phyloP scores from a whole-genome alignment of 192 early-diverging fungal species.

The Umbelopsis sp. region DNA sequence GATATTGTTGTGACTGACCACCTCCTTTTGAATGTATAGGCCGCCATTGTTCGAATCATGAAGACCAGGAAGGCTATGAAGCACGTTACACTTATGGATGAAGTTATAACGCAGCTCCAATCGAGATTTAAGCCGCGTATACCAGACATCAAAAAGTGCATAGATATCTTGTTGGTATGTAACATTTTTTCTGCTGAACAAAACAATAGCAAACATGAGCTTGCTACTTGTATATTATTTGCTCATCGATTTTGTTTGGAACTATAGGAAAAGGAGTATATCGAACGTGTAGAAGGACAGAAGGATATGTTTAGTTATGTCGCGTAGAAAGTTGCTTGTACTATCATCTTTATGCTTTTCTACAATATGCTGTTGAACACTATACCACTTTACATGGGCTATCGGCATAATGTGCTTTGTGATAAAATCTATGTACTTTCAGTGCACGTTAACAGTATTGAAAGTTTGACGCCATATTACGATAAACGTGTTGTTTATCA shows the following conservation, averaged over 20 bases:
- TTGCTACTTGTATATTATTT: neutral
- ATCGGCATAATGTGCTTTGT: no score
- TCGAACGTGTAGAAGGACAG: constrained; percentile 81
- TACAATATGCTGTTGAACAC: neutral
- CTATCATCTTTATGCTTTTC: neutral
- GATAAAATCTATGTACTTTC: no score
- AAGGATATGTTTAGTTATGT: constrained; percentile 84
- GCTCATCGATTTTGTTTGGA: neutral
- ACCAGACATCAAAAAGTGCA: constrained; percentile 93
- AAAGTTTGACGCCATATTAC: no score
- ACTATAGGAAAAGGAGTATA: constrained; percentile 83
- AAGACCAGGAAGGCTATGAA: constrained; percentile 93
- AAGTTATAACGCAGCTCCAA: constrained; percentile 85
- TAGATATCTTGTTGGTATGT: constrained; percentile 81
- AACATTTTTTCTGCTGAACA: neutral
- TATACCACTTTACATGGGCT: neutral
- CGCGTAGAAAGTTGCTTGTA: constrained; percentile 46
- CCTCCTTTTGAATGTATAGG: constrained; percentile 36
- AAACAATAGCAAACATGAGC: neutral
- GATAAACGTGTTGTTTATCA: no score
- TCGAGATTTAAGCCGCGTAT: constrained; percentile 90
- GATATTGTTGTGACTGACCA: neutral
- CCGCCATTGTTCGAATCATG: constrained; percentile 99
- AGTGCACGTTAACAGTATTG: no score
- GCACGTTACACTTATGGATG: constrained; percentile 82